A percentile compares a stretch with the other conserved stretches of the same genome.
Evolutionary conservation across 495 filamentous ascomycete species (phyloP).

Genomic region (Achaetomiella virescens): DNA sequence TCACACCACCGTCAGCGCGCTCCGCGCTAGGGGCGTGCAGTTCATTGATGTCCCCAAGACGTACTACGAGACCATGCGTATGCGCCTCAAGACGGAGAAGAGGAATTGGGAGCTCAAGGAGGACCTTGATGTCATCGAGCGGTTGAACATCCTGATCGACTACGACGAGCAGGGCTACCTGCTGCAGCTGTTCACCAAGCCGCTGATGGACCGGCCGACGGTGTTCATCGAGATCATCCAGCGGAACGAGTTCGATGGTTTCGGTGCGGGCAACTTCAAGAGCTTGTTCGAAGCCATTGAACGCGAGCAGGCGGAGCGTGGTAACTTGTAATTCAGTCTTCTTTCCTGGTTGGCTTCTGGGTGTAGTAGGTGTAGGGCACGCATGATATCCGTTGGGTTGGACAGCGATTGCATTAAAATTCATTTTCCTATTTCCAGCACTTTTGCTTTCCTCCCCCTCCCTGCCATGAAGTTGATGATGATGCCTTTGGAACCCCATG

Average conservation of each 20-base stretch:
- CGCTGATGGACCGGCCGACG: conserved; percentile 84
- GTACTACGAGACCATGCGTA: conserved; percentile 73
- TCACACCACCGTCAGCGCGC: conserved; percentile 61
- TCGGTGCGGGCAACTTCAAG: conserved; percentile 94
- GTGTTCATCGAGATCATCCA: conserved; percentile 95
- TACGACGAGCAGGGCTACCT: conserved; percentile 88
- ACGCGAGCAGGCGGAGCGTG: conserved; percentile 74
- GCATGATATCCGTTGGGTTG: too few species aligned
- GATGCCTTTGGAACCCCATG: too few species aligned
- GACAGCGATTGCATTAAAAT: too few species aligned
- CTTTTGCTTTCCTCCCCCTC: too few species aligned
- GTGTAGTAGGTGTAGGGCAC: too few species aligned
- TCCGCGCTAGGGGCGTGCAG: conserved; percentile 74
- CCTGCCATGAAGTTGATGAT: too few species aligned
- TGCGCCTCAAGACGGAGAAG: conserved; percentile 54
- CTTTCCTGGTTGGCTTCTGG: neutral
- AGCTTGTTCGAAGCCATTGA: conserved; percentile 89
- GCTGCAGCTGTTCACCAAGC: conserved; percentile 84
- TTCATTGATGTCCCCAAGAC: conserved; percentile 80
- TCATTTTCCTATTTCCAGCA: too few species aligned
- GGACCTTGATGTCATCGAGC: conserved; percentile 65
- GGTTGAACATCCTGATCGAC: conserved; percentile 78
- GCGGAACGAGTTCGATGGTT: conserved; percentile 76
- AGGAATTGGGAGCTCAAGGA: conserved; percentile 56
- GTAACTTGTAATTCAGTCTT: conserved; percentile 58